These are phyloP conservation scores for Penicillium oxalicum DNA, from an alignment of 2,329 filamentous ascomycete species.

Conservation along the genomic window DNA sequence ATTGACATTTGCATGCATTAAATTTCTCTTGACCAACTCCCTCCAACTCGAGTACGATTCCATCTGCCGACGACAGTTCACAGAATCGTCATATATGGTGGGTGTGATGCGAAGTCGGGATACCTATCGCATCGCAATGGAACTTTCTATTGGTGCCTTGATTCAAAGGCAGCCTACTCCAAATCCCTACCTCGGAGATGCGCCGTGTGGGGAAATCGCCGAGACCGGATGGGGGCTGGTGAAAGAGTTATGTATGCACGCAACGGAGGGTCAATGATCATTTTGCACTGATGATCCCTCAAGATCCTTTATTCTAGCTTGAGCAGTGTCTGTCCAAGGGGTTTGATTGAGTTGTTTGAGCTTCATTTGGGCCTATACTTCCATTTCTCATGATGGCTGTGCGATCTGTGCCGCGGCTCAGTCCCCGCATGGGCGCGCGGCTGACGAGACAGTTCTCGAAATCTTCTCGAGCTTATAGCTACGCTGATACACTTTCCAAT, in stretches of 20 bases:
- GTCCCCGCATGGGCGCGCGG: slow-evolving; percentile 7
- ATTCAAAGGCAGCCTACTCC: background rate
- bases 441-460: slow-evolving; percentile 28
- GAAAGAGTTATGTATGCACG: too few relatives aligned
- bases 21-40: too few relatives aligned
- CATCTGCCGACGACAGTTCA: too few relatives aligned
- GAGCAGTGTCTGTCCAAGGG: too few relatives aligned
- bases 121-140: background rate
- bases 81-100: too few relatives aligned
- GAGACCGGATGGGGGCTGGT: slow-evolving; percentile 12
- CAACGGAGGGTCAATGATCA: too few relatives aligned
- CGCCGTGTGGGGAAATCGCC: slow-evolving; percentile 13
- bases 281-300: too few relatives aligned
- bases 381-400: slow-evolving; percentile 14
- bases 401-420: slow-evolving; percentile 18
- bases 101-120: too few relatives aligned
- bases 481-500: slow-evolving; percentile 59
- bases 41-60: too few relatives aligned
- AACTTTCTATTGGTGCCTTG: background rate
- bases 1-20: too few relatives aligned
- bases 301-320: too few relatives aligned
- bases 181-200: background rate
- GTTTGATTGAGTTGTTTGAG: too few relatives aligned
- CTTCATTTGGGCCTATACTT: background rate
- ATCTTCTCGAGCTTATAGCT: slow-evolving; percentile 30